Evolutionary conservation across 192 early-diverging fungal species (phyloP).

Genomic region (Podochytrium sp.): DNA sequence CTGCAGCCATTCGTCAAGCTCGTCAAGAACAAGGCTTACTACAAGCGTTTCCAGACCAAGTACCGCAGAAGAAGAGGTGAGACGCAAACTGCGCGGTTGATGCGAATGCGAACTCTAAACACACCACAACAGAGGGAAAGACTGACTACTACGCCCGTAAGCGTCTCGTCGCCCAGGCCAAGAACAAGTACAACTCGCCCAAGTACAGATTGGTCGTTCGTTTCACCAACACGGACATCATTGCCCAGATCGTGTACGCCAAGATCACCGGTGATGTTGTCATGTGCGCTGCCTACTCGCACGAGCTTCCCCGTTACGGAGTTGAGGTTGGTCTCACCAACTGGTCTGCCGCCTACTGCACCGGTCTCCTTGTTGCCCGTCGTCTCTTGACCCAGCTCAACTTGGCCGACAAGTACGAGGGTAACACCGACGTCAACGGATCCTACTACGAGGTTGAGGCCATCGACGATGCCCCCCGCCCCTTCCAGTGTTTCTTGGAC

Average conservation of each 20-base stretch:
- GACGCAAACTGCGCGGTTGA: not conserved
- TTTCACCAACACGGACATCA: constrained; percentile 97
- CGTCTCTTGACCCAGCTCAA: constrained; percentile 94
- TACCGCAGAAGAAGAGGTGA: constrained; percentile 97
- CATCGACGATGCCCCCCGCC: constrained; percentile 85
- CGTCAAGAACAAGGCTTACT: constrained; percentile 99
- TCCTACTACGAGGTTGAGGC: constrained; percentile 85
- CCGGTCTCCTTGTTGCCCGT: constrained; percentile 95
- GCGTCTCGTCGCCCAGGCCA: constrained; percentile 97
- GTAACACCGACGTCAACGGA: constrained; percentile 90
- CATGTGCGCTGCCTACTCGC: constrained; percentile 92
- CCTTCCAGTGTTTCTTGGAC: constrained; percentile 98
- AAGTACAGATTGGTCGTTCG: constrained; percentile 99
- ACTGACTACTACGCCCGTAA: constrained; percentile 99
- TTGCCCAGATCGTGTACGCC: constrained; percentile 97
- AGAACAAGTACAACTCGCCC: constrained; percentile 99
- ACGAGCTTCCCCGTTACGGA: constrained; percentile 95
- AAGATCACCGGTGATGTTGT: constrained; percentile 98
- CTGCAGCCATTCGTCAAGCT: constrained; percentile 70
- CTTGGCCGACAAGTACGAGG: constrained; percentile 95
- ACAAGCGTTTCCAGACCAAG: constrained; percentile 99
- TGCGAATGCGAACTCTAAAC: not conserved
- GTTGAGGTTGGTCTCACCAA: constrained; percentile 99
- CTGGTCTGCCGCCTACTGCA: constrained; percentile 99
- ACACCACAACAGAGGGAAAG: constrained; percentile 85